Evolutionary conservation across 805 yeast species (phyloP), one percentile per base, ranked within the genome.

Genomic region (Metschnikowia aberdeeniae): DNA sequence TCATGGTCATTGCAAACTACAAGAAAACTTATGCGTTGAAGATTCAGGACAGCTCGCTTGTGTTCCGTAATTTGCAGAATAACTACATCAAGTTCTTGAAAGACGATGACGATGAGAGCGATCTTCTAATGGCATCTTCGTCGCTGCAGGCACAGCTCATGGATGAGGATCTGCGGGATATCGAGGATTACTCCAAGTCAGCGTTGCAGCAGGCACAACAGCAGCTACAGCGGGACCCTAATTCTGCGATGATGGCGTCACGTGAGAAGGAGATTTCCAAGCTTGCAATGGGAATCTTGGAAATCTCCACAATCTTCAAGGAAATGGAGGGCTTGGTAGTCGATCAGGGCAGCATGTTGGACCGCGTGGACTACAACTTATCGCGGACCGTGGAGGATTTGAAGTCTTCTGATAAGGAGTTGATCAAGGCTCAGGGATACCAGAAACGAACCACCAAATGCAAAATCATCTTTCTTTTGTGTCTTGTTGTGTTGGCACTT

Each of bases 291-390:
- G 96, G 97, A 42, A 95, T 93, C 36, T 70, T 92, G 34, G 99
- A 93, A 61, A 87, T 93, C 1, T 86, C 95, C 27, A 88, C 92
- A 1, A 92, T 93, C 36, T 93, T 93, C 70, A 85, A 86, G 61
- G 98, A 93, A 59, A 78, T 93, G 78, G 97, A 95, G 58, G 80
- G 82, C 32, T 73, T 93, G 75, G 87, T 93, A 35, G 85, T 93
- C 45, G 98, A 93, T 58, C 99, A 93, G 66, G 99, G 99, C 1
- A 88, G 97, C 0, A 76, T 93, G 36, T 73, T 93, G 48, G 99
- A 93, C 65, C 72, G 97, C 54, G 92, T 93, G 45, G 99, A 92
- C 64, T 93, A 92, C 63, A 93, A 93, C 60, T 68, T 93, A 47
- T 85, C 84, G 49, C 82, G 81, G 48, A 84, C 96, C n/a, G 84